These are phyloP conservation scores for Ricinus communis DNA, from an alignment of 345 rosid species.

Conservation along the genomic window DNA sequence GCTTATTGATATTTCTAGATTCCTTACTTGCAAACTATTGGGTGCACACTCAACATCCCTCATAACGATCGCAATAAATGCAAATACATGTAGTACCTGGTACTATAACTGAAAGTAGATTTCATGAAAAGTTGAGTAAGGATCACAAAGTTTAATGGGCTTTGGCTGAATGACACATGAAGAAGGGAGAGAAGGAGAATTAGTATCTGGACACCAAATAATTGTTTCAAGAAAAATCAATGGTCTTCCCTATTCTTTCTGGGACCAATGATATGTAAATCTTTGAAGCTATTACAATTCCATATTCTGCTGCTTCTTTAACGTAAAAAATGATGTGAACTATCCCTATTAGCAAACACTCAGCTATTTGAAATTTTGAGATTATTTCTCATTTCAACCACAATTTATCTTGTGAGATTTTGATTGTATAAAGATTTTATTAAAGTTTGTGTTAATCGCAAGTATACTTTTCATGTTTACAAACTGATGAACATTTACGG, in stretches of 20 bases:
- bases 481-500: not conserved
- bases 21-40: not conserved
- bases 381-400: no score
- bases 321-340: not conserved
- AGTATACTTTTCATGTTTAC: not conserved
- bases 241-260: not conserved
- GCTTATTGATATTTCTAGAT: not conserved
- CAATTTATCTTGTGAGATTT: not conserved
- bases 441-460: not conserved
- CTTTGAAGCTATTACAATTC: conserved; percentile 1
- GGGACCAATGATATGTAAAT: not conserved
- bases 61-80: not conserved
- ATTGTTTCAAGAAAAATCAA: not conserved
- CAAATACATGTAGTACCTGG: not conserved
- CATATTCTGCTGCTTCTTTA: not conserved
- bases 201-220: no score
- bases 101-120: no score
- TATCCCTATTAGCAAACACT: not conserved
- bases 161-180: not conserved
- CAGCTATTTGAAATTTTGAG: not conserved
- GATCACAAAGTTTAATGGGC: not conserved
- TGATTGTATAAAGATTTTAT: not conserved
- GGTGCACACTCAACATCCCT: not conserved
- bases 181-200: not conserved
- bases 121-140: no score